phyloP scores from a whole-genome alignment of 306 rosid species.

The Castanospermum australe region DNA sequence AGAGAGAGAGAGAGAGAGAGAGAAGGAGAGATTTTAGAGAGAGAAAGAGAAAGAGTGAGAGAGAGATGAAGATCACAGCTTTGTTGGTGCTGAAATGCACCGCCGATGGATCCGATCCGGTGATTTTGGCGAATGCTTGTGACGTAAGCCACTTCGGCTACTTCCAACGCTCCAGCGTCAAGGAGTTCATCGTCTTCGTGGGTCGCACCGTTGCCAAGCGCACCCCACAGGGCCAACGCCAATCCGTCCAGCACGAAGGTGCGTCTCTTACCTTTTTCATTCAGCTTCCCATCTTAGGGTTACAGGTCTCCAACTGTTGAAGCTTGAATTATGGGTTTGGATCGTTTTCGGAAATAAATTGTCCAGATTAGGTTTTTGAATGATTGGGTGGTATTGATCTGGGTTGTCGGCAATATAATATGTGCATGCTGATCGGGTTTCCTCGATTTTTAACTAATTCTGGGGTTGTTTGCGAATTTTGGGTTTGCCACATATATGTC shows the following conservation, averaged over 20 bases:
- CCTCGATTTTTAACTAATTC: not conserved
- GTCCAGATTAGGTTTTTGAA: not conserved
- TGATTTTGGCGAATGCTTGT: slow-evolving; percentile 64
- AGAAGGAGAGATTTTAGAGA: not conserved
- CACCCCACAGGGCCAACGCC: slow-evolving; percentile 85
- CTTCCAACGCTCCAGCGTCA: slow-evolving; percentile 91
- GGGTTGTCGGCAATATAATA: not conserved
- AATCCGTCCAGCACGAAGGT: slow-evolving; percentile 99
- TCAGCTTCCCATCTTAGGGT: slow-evolving; percentile 1
- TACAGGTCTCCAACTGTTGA: too few relatives aligned
- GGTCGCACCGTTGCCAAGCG: slow-evolving; percentile 97
- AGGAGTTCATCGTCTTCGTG: slow-evolving; percentile 84
- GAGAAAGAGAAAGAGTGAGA: not conserved
- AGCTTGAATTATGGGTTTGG: not conserved
- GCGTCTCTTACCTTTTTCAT: not conserved
- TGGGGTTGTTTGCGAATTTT: too few relatives aligned
- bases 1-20: not conserved
- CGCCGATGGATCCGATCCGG: slow-evolving; percentile 88
- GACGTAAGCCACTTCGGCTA: slow-evolving; percentile 85
- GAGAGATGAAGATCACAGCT: slow-evolving; percentile 93
- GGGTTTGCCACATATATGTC: not conserved
- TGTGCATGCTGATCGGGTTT: not conserved
- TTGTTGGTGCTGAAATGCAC: slow-evolving; percentile 80
- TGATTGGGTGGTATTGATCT: slow-evolving; percentile 7
- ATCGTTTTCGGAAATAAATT: not conserved